Percentiles rank a stretch among this genome's conserved stretches.
These are phyloP conservation scores for Glebionis coronaria DNA, from an alignment of 129 eudicot species.

Conservation along the genomic window DNA sequence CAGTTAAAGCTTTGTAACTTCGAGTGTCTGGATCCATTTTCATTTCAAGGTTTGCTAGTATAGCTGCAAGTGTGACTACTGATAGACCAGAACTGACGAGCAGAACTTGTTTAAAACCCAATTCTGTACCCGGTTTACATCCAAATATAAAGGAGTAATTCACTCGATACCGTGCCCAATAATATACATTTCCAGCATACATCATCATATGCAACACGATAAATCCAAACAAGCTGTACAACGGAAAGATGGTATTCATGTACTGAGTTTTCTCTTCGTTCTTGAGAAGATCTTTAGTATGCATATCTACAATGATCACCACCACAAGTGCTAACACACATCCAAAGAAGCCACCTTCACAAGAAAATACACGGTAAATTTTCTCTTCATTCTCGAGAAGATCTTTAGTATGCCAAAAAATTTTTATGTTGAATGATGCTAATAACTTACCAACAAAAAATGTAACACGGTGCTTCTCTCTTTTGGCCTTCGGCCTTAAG, in stretches of 20 bases:
- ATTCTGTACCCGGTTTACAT: conserved; percentile 46
- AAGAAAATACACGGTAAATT: background rate
- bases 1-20: conserved; percentile 25
- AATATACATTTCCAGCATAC: conserved; percentile 32
- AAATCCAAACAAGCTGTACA: conserved; percentile 55
- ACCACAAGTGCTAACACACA: conserved; percentile 61
- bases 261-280: conserved; percentile 29
- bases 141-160: conserved; percentile 46
- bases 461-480: conserved; percentile 44
- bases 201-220: conserved; percentile 43
- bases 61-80: conserved; percentile 48
- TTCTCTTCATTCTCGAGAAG: too few relatives aligned
- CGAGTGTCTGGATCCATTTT: conserved; percentile 40
- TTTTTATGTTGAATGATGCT: background rate
- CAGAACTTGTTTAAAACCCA: conserved; percentile 48
- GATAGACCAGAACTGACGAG: conserved; percentile 54
- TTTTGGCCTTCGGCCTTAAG: conserved; percentile 41
- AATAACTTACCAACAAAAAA: conserved; percentile 36
- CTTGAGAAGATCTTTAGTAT: conserved; percentile 38
- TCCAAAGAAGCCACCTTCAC: conserved; percentile 53
- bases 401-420: too few relatives aligned
- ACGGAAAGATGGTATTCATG: conserved; percentile 65
- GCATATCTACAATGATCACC: conserved; percentile 33
- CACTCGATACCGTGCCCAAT: conserved; percentile 38
- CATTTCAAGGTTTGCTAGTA: conserved; percentile 49